Percentiles rank a stretch among this genome's conserved stretches.
Evolutionary conservation across 2,329 filamentous ascomycete species (phyloP).

Genomic region (Paecilomyces niveus): DNA sequence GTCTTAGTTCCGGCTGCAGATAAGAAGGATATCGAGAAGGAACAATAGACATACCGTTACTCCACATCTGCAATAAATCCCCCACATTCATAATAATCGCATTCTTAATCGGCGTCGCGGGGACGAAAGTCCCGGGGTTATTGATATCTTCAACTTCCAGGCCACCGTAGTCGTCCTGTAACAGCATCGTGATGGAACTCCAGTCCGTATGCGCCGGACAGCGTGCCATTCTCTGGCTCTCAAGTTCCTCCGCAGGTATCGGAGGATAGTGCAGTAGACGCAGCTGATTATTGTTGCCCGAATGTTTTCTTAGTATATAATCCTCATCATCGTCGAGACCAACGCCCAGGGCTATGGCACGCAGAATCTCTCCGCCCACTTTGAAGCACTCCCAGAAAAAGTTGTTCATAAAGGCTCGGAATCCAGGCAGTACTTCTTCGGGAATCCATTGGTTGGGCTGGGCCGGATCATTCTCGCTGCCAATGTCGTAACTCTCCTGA

Average conservation of each 20-base stretch:
- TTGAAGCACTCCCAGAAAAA: conserved; percentile 46
- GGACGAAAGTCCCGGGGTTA: conserved; percentile 33
- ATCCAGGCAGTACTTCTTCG: conserved; percentile 38
- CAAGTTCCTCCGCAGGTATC: conserved; percentile 38
- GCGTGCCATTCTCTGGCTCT: conserved; percentile 37
- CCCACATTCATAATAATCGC: conserved; percentile 45
- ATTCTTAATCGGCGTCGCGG: conserved; percentile 33
- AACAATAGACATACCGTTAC: conserved; percentile 33
- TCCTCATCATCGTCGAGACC: conserved; percentile 37
- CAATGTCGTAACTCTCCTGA: conserved; percentile 49
- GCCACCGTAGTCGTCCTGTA: conserved; percentile 48
- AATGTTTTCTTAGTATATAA: conserved; percentile 44
- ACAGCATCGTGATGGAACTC: conserved; percentile 47
- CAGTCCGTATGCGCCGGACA: conserved; percentile 51
- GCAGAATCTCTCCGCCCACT: conserved; percentile 40
- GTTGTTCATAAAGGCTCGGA: conserved; percentile 40
- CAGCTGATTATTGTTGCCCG: conserved; percentile 52
- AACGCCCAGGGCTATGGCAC: conserved; percentile 40
- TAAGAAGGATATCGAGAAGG: not conserved
- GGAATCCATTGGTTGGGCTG: conserved; percentile 48
- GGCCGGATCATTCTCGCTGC: conserved; percentile 37
- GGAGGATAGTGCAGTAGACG: conserved; percentile 54
- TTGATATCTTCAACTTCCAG: conserved; percentile 44
- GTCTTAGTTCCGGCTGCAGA: not conserved
- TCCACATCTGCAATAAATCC: conserved; percentile 45